These are phyloP conservation scores for Diaporthe aspalathi DNA, from an alignment of 2,329 filamentous ascomycete genomes.

Conservation along the genomic window DNA sequence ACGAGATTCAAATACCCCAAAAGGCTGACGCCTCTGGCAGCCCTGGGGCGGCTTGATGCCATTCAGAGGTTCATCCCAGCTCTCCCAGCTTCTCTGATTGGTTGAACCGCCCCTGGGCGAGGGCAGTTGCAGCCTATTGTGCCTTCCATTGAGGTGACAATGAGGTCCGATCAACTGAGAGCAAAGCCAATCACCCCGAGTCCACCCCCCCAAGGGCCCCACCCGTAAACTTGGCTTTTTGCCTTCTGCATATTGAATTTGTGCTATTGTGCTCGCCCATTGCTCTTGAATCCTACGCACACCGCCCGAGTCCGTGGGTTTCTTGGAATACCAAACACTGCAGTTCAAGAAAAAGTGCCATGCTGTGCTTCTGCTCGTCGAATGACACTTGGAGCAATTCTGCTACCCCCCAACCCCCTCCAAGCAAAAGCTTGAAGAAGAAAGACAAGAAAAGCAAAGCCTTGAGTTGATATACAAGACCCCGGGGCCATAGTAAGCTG, in stretches of 20 bases:
- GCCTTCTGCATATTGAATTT: too few relatives aligned
- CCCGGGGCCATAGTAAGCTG: too few relatives aligned
- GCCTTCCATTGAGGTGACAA: not conserved
- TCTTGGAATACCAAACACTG: not conserved
- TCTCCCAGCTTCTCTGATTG: too few relatives aligned
- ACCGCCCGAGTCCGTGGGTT: not conserved
- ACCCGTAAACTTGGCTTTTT: too few relatives aligned
- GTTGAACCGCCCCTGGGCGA: not conserved
- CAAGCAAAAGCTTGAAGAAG: too few relatives aligned
- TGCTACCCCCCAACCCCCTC: too few relatives aligned
- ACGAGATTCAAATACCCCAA: not conserved
- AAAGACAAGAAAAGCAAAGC: not conserved
- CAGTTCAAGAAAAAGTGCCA: too few relatives aligned
- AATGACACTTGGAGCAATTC: too few relatives aligned
- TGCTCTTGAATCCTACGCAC: not conserved
- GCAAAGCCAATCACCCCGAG: rapidly evolving
- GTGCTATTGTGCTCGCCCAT: not conserved
- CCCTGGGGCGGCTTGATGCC: not conserved
- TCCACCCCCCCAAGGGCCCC: too few relatives aligned
- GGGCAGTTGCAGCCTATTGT: not conserved
- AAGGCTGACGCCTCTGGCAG: too few relatives aligned
- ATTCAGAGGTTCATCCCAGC: not conserved
- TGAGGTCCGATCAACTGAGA: too few relatives aligned
- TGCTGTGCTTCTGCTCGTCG: too few relatives aligned
- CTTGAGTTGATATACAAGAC: not conserved